phyloP scores from a whole-genome alignment of 2,329 filamentous ascomycete species.

The Hysterium pulicare region DNA sequence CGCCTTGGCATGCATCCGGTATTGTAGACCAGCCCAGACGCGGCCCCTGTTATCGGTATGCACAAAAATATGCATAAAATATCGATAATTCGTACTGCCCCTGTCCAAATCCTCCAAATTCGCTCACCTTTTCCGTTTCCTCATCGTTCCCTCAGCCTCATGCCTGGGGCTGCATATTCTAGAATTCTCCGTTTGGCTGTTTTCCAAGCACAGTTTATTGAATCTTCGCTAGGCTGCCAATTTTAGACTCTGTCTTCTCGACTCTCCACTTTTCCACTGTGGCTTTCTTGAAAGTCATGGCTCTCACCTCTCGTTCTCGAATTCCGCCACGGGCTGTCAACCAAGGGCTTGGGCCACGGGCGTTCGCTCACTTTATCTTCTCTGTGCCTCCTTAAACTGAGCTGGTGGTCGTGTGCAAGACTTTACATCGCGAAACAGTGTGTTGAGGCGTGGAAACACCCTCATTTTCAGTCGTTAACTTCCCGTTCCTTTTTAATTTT shows the following conservation, averaged over 20 bases:
- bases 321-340: neutral
- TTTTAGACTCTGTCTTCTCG: neutral
- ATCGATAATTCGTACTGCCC: neutral
- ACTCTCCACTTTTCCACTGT: too few relatives aligned
- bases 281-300: too few relatives aligned
- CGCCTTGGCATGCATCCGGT: too few relatives aligned
- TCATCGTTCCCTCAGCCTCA: neutral
- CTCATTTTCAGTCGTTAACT: neutral
- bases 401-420: too few relatives aligned
- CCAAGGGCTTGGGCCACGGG: neutral
- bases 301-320: too few relatives aligned
- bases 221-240: neutral
- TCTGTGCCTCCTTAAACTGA: neutral
- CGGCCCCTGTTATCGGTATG: too few relatives aligned
- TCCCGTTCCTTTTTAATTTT: slow-evolving; percentile 1
- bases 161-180: neutral
- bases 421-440: too few relatives aligned
- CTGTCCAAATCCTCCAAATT: neutral
- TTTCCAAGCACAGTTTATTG: neutral
- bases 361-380: neutral
- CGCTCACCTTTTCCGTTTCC: neutral
- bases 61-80: neutral
- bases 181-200: neutral
- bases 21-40: too few relatives aligned
- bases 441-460: too few relatives aligned